phyloP scores from a whole-genome alignment of 2,329 filamentous ascomycete genomes.

The Herpotrichia juniperi region DNA sequence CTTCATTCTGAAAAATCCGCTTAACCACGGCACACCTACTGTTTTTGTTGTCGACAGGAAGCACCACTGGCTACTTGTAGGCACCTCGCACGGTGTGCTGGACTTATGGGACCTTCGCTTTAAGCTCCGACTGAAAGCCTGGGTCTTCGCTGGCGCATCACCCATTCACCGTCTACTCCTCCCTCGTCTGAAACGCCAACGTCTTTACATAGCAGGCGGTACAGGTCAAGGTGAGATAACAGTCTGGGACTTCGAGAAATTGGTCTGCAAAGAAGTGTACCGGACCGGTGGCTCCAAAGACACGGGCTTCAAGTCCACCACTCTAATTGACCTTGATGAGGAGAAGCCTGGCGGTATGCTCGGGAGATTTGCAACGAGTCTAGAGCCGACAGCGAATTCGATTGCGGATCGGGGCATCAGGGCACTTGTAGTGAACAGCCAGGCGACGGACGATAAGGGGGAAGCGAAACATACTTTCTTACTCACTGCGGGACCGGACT shows the following conservation, averaged over 20 bases:
- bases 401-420: conserved; percentile 72
- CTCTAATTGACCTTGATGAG: conserved; percentile 88
- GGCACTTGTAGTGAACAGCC: conserved; percentile 74
- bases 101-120: conserved; percentile 98
- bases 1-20: conserved; percentile 82
- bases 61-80: conserved; percentile 88
- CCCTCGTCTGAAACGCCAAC: conserved; percentile 72
- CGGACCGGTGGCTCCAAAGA: conserved; percentile 59
- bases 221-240: conserved; percentile 88
- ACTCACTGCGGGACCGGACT: conserved; percentile 86
- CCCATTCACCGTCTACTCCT: conserved; percentile 80
- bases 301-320: conserved; percentile 57
- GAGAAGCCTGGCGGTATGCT: conserved; percentile 86
- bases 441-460: conserved; percentile 70
- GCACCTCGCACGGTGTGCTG: conserved; percentile 90
- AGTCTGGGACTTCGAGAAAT: conserved; percentile 94
- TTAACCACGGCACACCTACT: conserved; percentile 89
- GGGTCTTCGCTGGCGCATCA: conserved; percentile 82
- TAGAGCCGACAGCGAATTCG: conserved; percentile 57
- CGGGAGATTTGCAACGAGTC: conserved; percentile 77
- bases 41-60: conserved; percentile 88
- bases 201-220: conserved; percentile 88
- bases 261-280: conserved; percentile 86
- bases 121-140: conserved; percentile 82
- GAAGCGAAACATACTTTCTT: conserved; percentile 82